Percentiles rank a stretch among this genome's conserved stretches.
These are phyloP conservation scores for Cornus florida DNA, from an alignment of 148 eudicot species.

Conservation along the genomic window DNA sequence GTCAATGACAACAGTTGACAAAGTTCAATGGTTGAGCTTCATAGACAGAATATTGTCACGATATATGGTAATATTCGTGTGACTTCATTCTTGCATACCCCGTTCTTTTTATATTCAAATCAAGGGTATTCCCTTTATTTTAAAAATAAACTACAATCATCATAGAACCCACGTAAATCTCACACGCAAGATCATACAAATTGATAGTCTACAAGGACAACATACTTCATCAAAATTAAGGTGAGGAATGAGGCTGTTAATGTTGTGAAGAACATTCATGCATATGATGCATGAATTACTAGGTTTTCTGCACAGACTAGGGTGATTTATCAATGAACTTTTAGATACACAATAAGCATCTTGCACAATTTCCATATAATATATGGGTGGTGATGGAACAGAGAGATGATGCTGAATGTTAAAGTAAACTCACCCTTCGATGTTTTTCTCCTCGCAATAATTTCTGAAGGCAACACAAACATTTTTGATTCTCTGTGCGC, in stretches of 20 bases:
- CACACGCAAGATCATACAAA: neutral
- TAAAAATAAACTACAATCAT: no score
- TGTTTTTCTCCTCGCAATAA: conserved; percentile 54
- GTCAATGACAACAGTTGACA: no score
- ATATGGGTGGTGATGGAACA: neutral
- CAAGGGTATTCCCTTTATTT: no score
- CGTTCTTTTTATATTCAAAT: no score
- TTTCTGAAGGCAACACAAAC: conserved; percentile 49
- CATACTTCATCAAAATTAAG: neutral
- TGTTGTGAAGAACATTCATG: neutral
- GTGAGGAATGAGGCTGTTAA: neutral
- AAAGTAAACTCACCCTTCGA: conserved; percentile 49
- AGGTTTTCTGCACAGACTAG: neutral
- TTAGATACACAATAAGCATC: neutral
- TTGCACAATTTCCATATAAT: neutral
- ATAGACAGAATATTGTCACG: no score
- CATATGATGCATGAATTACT: neutral
- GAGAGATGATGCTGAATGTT: neutral
- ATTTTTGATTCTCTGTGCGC: conserved; percentile 58
- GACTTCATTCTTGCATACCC: no score
- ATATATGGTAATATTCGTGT: no score
- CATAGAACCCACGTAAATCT: no score
- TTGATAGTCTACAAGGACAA: no score
- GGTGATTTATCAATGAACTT: no score
- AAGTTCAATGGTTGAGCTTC: no score